These are phyloP conservation scores for Dactylellina cionopaga DNA, from an alignment of 2,329 filamentous ascomycete species.

Conservation along the genomic window DNA sequence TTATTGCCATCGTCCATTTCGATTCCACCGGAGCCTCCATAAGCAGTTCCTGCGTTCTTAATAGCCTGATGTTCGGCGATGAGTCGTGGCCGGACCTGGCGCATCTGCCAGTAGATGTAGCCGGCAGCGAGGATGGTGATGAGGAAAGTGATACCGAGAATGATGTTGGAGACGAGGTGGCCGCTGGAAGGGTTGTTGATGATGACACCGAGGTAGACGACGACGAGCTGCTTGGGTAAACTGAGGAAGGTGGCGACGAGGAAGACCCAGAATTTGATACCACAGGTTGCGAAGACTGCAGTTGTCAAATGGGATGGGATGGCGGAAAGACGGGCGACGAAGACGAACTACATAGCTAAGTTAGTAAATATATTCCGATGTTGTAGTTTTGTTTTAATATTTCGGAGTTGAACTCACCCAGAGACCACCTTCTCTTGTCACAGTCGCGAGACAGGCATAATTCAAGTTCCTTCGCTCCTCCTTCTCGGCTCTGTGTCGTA, in stretches of 20 bases:
- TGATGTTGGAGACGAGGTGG: slow-evolving; percentile 59
- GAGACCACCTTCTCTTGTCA: slow-evolving; percentile 62
- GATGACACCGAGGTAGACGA: slow-evolving; percentile 62
- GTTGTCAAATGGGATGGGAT: slow-evolving; percentile 63
- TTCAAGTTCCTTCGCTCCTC: slow-evolving; percentile 62
- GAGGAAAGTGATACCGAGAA: slow-evolving; percentile 59
- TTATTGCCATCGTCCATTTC: slow-evolving; percentile 13
- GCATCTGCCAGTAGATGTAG: slow-evolving; percentile 62
- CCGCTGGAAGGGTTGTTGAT: slow-evolving; percentile 42
- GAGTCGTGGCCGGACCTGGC: slow-evolving; percentile 47
- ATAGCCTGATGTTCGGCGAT: slow-evolving; percentile 44
- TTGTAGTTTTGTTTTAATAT: not conserved
- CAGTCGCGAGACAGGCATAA: slow-evolving; percentile 61
- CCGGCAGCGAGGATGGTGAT: slow-evolving; percentile 60
- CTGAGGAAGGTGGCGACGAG: slow-evolving; percentile 62
- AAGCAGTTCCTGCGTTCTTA: slow-evolving; percentile 9
- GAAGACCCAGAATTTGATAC: slow-evolving; percentile 63
- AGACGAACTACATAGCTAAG: slow-evolving; percentile 58
- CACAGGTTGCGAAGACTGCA: slow-evolving; percentile 63
- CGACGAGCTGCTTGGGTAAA: slow-evolving; percentile 62
- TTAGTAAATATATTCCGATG: not conserved
- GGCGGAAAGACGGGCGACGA: slow-evolving; percentile 62
- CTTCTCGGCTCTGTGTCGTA: slow-evolving; percentile 60
- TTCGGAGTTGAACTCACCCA: slow-evolving; percentile 54
- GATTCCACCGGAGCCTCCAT: slow-evolving; percentile 16